These are phyloP conservation scores for Xerocomus cyaneibrunnescens DNA, from an alignment of 1,284 basidiomycete genomes.

Conservation along the genomic window DNA sequence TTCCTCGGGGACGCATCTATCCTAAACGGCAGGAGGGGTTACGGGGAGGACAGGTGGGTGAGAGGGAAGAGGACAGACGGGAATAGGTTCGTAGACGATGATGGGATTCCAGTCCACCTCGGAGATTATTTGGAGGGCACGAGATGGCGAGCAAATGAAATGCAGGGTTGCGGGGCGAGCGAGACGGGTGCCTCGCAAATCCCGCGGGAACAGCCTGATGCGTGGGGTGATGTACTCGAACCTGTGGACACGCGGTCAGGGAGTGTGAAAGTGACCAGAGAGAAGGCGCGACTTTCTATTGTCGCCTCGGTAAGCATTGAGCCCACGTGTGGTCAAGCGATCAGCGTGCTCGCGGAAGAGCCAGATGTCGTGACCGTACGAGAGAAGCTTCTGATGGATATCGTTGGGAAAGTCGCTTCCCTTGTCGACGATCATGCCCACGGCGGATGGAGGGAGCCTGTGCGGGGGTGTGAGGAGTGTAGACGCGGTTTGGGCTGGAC, in stretches of 20 bases:
- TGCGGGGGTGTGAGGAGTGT: neutral
- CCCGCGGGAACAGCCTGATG: slow-evolving; percentile 67
- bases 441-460: slow-evolving; percentile 60
- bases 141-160: slow-evolving; percentile 80
- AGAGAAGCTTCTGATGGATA: slow-evolving; percentile 57
- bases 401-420: slow-evolving; percentile 74
- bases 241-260: slow-evolving; percentile 41
- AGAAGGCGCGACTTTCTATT: slow-evolving; percentile 53
- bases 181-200: slow-evolving; percentile 58
- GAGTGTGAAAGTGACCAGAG: slow-evolving; percentile 5
- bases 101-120: slow-evolving; percentile 70
- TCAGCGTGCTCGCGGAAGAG: slow-evolving; percentile 63
- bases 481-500: slow-evolving; percentile 1
- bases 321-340: slow-evolving; percentile 65
- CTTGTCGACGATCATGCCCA: slow-evolving; percentile 85
- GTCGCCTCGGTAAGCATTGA: slow-evolving; percentile 79
- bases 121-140: slow-evolving; percentile 67
- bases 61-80: slow-evolving; percentile 46
- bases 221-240: slow-evolving; percentile 83
- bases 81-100: slow-evolving; percentile 85
- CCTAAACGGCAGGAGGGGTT: slow-evolving; percentile 41
- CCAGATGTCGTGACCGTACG: slow-evolving; percentile 80
- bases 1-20: slow-evolving; percentile 77
- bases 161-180: slow-evolving; percentile 66
- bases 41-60: neutral